Evolutionary conservation across 495 filamentous ascomycete species (phyloP), one percentile per base, ranked within the genome.

Genomic region (Penicillium subrubescens): DNA sequence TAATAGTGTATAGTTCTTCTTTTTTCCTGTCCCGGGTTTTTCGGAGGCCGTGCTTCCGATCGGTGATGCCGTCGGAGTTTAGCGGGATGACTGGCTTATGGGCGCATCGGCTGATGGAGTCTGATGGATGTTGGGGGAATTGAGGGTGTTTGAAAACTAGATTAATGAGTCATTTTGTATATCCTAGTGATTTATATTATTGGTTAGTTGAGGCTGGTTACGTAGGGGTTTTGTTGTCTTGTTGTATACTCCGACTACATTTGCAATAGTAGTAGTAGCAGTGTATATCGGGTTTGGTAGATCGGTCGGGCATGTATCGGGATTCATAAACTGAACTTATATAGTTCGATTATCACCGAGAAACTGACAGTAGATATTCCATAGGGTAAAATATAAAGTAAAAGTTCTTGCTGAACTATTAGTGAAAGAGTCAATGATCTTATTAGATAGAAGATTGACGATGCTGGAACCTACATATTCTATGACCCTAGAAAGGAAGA

Each of bases 11-110:
- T 35, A 23, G 59, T 46, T 54, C 34, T 55, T 58, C 59, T 61
- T 67, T 57, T 59, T 62, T 66, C 55, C 37, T 31, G 55, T 64
- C 51, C 29, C 57, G 57, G 46, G 39, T 29, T 19, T 43, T 60
- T 64, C 62, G 62, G 62, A 7, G 35, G 59, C 59, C 46, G 46
- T 48, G 50, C 17, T 61, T 46, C 59, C 46, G 48, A 54, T 41
- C 48, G 41, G 17, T 23, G 35, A 14, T n/a, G 3, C n/a, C 23
- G 3, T 53, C 19, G 25, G 50, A 17, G 50, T 25, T 33, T 21
- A 29, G 19, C 50, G 50, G 50, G 27, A 5, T 25, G 29, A n/a
- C 21, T 0, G n/a, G 25, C 4, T 53, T 15, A 33, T 23, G 43
- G 19, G 6, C 25, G 1, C 10, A 15, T 14, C 19, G 17, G 43